Base-by-base conservation (phyloP, 345 rosid genomes). In the Eucalyptus marginata region DNA sequence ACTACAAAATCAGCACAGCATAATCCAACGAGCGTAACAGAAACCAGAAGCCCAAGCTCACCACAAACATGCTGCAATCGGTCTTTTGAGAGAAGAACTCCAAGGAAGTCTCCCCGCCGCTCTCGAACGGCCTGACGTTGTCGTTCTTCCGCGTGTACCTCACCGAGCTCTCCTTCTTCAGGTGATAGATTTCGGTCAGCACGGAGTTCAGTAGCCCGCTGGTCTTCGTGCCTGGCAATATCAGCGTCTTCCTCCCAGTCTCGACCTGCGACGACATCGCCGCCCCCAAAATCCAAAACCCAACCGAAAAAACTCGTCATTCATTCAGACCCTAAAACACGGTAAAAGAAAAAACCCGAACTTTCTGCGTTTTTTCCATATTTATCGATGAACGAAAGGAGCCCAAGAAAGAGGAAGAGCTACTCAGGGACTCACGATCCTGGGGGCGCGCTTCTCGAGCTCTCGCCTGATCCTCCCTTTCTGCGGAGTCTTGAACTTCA, bases 81-180 rank as follows among this genome's bases (percentile, higher is more conserved):
- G 99, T 96, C 93, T 96, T 98, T 27, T 87, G 94, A 81, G 99
- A 98, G 91, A 96, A 98, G 93, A 95, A 96, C 95, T 98, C 99
- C 91, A 98, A 89, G 13, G 98, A 97, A 56, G 98, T 94, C 91
- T 96, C 99, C 68, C 99, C 99, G 47, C 99, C 99, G 49, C 92
- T 93, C 92, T 98, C 99, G 89, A 98, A 98, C 16, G 99, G 99
- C 91, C 98, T 94, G 62, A 98, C 95, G 49, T 96, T 96, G 79
- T 94, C 99, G 91, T 98, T 98, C 95, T 95, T 98, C 46, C 99
- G 96, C 3, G 99, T 95, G 90, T 91, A 98, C 89, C 96, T 94
- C 76, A 97, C 90, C 10, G 96, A 93, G 71, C 92, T 94, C 88
- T 93, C 99, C 90, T 93, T 96, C 95, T 98, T 98, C 66, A 98